Percentiles rank a stretch among this genome's conserved stretches.
phyloP scores from a whole-genome alignment of 2,329 filamentous ascomycete species.

The Neofusicoccum sp. region DNA sequence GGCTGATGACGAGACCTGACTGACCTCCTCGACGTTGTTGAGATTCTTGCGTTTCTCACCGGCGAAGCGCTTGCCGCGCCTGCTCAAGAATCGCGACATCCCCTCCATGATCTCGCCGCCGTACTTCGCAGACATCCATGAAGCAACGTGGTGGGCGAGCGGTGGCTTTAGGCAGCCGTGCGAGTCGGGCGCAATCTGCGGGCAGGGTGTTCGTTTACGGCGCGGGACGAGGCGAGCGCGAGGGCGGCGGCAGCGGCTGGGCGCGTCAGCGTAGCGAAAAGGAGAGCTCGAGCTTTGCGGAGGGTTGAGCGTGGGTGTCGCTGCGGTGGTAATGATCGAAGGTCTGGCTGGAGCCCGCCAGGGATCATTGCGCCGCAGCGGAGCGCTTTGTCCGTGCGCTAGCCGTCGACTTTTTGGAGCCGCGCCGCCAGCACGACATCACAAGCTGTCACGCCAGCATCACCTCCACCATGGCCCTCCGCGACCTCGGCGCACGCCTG shows the following conservation, averaged over 20 bases:
- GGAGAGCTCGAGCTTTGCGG: slow-evolving; percentile 11
- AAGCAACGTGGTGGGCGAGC: slow-evolving; percentile 11
- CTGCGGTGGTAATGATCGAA: slow-evolving; percentile 5
- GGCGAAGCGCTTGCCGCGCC: slow-evolving; percentile 57
- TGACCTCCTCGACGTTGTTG: slow-evolving; percentile 17
- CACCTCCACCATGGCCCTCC: slow-evolving; percentile 34
- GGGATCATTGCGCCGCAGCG: slow-evolving; percentile 5
- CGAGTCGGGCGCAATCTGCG: neutral
- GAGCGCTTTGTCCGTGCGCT: slow-evolving; percentile 10
- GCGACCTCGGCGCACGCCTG: slow-evolving; percentile 34
- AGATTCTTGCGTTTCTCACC: slow-evolving; percentile 32
- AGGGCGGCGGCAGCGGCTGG: neutral
- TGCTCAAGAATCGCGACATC: slow-evolving; percentile 66
- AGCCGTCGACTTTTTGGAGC: slow-evolving; percentile 15
- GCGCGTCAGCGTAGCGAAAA: slow-evolving; percentile 5
- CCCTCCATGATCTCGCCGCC: slow-evolving; percentile 42
- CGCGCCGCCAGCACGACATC: slow-evolving; percentile 7
- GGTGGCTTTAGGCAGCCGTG: slow-evolving; percentile 11
- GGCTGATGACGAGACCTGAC: slow-evolving; percentile 6
- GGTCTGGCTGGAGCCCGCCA: slow-evolving; percentile 3
- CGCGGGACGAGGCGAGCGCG: slow-evolving; percentile 4
- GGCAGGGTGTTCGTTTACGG: slow-evolving; percentile 2
- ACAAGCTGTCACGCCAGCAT: slow-evolving; percentile 21
- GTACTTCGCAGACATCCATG: slow-evolving; percentile 22
- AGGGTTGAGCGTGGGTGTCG: neutral